Base-by-base conservation (phyloP, 148 eudicot species). In the Spergularia marina region DNA sequence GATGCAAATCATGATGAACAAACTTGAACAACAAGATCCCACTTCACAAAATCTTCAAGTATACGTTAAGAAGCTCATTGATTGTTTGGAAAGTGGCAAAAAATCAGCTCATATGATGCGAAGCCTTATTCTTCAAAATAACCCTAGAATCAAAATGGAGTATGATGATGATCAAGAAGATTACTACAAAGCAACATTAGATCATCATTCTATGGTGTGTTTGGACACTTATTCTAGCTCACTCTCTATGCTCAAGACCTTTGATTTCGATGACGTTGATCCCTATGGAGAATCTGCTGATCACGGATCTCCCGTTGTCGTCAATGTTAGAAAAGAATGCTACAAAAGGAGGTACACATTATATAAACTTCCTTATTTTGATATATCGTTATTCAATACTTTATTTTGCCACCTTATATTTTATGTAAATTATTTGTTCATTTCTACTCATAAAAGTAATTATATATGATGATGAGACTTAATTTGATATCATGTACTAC, bases 321-420 rank as follows among this genome's bases (percentile, higher is more conserved):
- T 8, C 5, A 74, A 64, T 41, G 65, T 7, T 54, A 76, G 60
- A 71, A 75, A 72, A 57, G 72, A 76, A 65, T 51, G 76, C 62
- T 76, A 72, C 73, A 81, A 81, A 49, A 81, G 76, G 53, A 81
- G 83, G 83, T 81, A 23, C 25, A 23, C 25, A 23, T 23, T 23
- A 23, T 23, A 23, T 23, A 23, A 23, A 23, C 25, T 23, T n/a
- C n/a, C n/a, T n/a, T n/a, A n/a, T n/a, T n/a, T n/a, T n/a, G n/a
- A n/a, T n/a, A n/a, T n/a, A 23, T 23, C 36, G 2, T 30, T 30
- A 30, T 30, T 30, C 36, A 30, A 30, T 30, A 30, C 36, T 30
- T 30, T 2, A 30, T 30, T 30, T 30, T 30, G 4, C 36, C 36
- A 2, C 36, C 36, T 2, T 1, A 7, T 5, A 21, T 23, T 13